Base-by-base conservation (phyloP, 2,329 filamentous ascomycete genomes). In the Beauveria brongniartii region DNA sequence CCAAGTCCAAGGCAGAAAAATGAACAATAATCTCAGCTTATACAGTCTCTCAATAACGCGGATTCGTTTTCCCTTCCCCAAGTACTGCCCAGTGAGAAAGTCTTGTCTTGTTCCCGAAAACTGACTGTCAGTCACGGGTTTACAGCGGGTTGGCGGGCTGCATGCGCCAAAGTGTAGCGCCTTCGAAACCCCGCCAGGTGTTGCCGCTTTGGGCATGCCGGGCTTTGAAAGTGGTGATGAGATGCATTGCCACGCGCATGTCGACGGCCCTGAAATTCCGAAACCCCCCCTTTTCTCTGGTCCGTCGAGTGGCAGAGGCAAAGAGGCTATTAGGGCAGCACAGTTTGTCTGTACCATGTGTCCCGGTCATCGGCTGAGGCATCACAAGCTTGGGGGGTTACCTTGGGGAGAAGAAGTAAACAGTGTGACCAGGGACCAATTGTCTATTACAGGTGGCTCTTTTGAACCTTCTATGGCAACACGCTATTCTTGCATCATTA, bases 171-270 rank as follows among this genome's bases (percentile, higher is more conserved):
- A 37, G n/a, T 47, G 14, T 44, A 47, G 41, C 28, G 43, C 43
- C 54, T 22, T 18, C 43, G 26, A 6, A 10, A 3, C 46, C 8
- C 22, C 46, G 46, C 46, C n/a, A 50, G 22, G 55, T 51, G 47
- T 62, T 58, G 50, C 61, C 50, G 48, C 41, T 62, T 62, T 55
- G 30, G 61, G 61, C 50, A 62, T 62, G 20, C 60, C 60, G 60
- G 53, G 54, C 22, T 22, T 40, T 24, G 24, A n/a, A 14, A 57
- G 43, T 57, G 44, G 43, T 48, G 55, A 47, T 24, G 24, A 18
- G 37, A 40, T 48, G 55, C 28, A 48, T 57, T 37, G 44, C 55
- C 55, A 57, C 28, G 28, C 43, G 24, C 24, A 24, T n/a, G 22
- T 18, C 37, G 24, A 22, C 18, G 43, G 54, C 26, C 20, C 18